Conservation (phyloP, 768 basidiomycete species). For the Dendrothele bispora region DNA sequence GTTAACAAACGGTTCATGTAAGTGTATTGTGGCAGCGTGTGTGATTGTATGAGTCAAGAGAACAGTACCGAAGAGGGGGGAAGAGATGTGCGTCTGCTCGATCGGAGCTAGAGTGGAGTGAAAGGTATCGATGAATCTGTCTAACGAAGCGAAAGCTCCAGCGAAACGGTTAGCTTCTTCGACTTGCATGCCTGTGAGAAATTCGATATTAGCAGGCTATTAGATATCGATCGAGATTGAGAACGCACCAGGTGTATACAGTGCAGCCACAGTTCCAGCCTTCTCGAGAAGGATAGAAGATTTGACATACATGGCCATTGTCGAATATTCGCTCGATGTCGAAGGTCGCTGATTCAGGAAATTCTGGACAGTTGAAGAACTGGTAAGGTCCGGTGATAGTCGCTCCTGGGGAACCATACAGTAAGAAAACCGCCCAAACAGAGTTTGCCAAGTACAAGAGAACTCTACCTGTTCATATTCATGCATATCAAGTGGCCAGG, state of each 20-base stretch:
- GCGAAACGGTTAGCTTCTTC: constrained; percentile 20
- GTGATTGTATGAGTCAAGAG: constrained; percentile 26
- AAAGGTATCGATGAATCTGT: constrained; percentile 23
- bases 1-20: constrained; percentile 20
- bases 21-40: constrained; percentile 23
- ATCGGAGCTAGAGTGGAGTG: constrained; percentile 6
- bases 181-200: constrained; percentile 16
- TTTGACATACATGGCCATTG: neutral
- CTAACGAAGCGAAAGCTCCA: constrained; percentile 21
- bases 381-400: constrained; percentile 26
- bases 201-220: neutral
- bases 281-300: constrained; percentile 22
- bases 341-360: constrained; percentile 6
- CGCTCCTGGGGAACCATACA: neutral
- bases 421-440: neutral
- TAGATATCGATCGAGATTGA: neutral
- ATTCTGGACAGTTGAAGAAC: constrained; percentile 1
- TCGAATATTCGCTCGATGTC: neutral
- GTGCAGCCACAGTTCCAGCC: constrained; percentile 14
- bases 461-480: constrained; percentile 13
- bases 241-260: constrained; percentile 17
- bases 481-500: constrained; percentile 12
- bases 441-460: neutral
- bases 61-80: constrained; percentile 11
- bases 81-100: constrained; percentile 7